Evolutionary conservation across 805 yeast genomes (phyloP).

Genomic region (Tetrapisispora pingtungensis): DNA sequence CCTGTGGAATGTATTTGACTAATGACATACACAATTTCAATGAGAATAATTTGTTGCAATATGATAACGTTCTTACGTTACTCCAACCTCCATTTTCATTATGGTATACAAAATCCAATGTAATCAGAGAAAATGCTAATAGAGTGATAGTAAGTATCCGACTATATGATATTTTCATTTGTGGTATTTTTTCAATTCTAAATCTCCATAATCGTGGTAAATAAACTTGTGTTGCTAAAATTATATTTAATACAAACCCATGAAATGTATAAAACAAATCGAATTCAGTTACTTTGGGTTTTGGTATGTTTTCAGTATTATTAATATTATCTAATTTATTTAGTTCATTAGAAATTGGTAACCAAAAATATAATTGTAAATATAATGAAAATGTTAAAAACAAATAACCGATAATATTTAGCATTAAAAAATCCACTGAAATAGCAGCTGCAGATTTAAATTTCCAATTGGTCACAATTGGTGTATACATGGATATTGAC

Average conservation of each 20-base stretch:
- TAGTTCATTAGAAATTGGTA: constrained; percentile 6
- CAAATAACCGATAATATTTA: constrained; percentile 40
- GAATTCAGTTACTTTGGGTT: constrained; percentile 35
- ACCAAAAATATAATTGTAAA: constrained; percentile 33
- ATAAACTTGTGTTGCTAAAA: constrained; percentile 33
- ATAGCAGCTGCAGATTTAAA: constrained; percentile 38
- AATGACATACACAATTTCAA: constrained; percentile 41
- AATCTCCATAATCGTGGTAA: constrained; percentile 32
- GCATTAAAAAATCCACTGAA: constrained; percentile 37
- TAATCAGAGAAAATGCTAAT: constrained; percentile 8
- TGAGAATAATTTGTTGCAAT: constrained; percentile 19
- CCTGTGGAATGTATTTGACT: constrained; percentile 66
- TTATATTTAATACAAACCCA: constrained; percentile 34
- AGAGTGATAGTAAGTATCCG: constrained; percentile 13
- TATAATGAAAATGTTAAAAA: constrained; percentile 35
- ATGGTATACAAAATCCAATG: constrained; percentile 10
- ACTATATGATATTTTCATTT: constrained; percentile 19
- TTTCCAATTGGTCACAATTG: constrained; percentile 33
- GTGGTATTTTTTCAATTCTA: constrained; percentile 12
- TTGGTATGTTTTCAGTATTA: constrained; percentile 5
- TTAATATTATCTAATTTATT: neutral
- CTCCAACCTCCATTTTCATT: constrained; percentile 12
- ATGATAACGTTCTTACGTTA: constrained; percentile 14
- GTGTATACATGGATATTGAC: constrained; percentile 44
- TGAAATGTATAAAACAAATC: constrained; percentile 41